Percentiles rank a stretch among this genome's conserved stretches.
phyloP scores from a whole-genome alignment of 345 rosid species.

The Salix brachista region DNA sequence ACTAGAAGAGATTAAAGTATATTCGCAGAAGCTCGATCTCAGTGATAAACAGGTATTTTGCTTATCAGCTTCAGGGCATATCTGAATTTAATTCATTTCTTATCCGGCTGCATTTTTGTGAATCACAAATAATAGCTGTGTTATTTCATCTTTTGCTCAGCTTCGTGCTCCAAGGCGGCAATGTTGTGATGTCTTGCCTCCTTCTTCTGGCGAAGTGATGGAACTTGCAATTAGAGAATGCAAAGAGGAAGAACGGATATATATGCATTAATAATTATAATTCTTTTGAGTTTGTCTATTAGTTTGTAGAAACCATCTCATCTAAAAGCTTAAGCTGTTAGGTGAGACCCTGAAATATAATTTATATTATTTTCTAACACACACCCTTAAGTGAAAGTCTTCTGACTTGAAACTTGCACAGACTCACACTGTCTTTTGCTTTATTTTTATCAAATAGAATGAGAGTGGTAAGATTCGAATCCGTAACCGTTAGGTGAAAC shows the following conservation, averaged over 20 bases:
- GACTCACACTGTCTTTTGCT: no score
- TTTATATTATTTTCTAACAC: no score
- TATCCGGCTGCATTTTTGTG: neutral
- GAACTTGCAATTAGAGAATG: slow-evolving; percentile 69
- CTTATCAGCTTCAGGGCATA: neutral
- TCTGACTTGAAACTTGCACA: no score
- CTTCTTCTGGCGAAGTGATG: slow-evolving; percentile 46
- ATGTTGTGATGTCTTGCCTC: slow-evolving; percentile 72
- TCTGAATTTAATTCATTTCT: no score
- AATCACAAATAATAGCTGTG: neutral
- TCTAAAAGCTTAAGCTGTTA: no score
- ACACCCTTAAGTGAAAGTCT: no score
- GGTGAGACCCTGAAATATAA: no score
- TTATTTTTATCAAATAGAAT: no score
- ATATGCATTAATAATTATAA: slow-evolving; percentile 15
- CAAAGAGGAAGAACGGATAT: slow-evolving; percentile 56
- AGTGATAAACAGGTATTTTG: slow-evolving; percentile 47
- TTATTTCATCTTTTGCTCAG: slow-evolving; percentile 23
- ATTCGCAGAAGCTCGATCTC: slow-evolving; percentile 51
- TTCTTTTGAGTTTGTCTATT: no score
- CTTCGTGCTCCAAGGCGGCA: slow-evolving; percentile 80
- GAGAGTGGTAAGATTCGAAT: no score
- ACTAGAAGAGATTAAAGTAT: slow-evolving; percentile 60
- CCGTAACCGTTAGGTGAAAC: no score
- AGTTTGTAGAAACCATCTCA: no score